A percentile compares a stretch with the other conserved stretches of the same genome.
Evolutionary conservation across 768 basidiomycete genomes (phyloP).

Genomic region (Lactarius deliciosus): DNA sequence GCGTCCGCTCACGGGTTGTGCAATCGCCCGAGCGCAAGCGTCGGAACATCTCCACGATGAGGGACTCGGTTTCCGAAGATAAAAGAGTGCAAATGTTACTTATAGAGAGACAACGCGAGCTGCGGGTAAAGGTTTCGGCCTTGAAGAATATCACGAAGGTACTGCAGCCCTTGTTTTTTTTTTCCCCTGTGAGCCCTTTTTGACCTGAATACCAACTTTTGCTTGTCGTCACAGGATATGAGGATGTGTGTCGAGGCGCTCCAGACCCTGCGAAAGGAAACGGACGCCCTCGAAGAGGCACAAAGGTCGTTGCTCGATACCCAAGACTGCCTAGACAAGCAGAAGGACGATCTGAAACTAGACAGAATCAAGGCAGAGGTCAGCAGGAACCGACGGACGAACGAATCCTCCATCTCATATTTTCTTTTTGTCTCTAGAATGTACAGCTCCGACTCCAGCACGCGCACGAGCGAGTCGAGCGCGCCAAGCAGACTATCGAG

Average conservation of each 20-base stretch:
- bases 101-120: conserved; percentile 70
- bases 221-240: conserved; percentile 56
- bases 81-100: conserved; percentile 58
- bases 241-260: conserved; percentile 72
- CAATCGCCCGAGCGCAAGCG: conserved; percentile 91
- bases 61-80: conserved; percentile 62
- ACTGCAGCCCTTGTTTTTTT: conserved; percentile 8
- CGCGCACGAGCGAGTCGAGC: conserved; percentile 78
- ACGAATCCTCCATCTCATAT: neutral
- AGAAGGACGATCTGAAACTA: conserved; percentile 72
- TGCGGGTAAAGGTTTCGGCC: conserved; percentile 70
- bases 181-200: neutral
- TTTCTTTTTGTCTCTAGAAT: neutral
- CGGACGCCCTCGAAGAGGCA: conserved; percentile 56
- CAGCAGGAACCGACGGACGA: neutral
- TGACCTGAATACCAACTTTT: neutral
- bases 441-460: conserved; percentile 78
- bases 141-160: conserved; percentile 78
- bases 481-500: conserved; percentile 75
- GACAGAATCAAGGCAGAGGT: conserved; percentile 66
- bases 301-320: conserved; percentile 69
- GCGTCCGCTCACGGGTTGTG: conserved; percentile 74
- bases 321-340: conserved; percentile 66
- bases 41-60: conserved; percentile 78
- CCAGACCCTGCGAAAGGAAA: conserved; percentile 70